A percentile compares a stretch with the other conserved stretches of the same genome.
These are phyloP conservation scores for Dryas octopetala DNA, from an alignment of 306 rosid species.

Conservation along the genomic window DNA sequence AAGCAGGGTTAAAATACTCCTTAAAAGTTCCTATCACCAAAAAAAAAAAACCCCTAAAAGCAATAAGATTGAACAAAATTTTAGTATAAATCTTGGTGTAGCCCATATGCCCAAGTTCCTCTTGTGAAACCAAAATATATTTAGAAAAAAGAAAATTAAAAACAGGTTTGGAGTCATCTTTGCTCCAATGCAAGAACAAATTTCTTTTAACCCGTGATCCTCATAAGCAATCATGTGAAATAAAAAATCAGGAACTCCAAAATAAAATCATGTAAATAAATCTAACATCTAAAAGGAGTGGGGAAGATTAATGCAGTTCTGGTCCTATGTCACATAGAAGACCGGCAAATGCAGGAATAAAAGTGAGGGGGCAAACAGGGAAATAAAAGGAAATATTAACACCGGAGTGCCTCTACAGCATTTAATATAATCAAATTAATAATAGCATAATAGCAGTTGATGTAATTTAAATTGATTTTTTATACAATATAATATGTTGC, in stretches of 20 bases:
- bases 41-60: neutral
- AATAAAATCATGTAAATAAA: neutral
- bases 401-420: neutral
- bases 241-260: neutral
- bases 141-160: neutral
- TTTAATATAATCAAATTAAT: too few relatives aligned
- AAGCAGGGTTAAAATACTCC: constrained; percentile 21
- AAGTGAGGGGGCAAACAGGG: neutral
- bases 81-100: neutral
- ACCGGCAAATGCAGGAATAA: neutral
- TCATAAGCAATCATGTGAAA: neutral
- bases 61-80: neutral
- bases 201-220: neutral
- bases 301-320: too few relatives aligned
- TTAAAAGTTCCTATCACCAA: neutral
- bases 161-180: neutral
- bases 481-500: too few relatives aligned
- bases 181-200: neutral
- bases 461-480: too few relatives aligned
- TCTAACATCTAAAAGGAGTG: neutral
- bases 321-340: neutral
- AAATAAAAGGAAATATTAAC: neutral
- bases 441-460: too few relatives aligned
- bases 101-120: neutral
- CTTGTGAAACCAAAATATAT: neutral